Conservation (phyloP, 192 early-diverging fungal genomes). For the Umbelopsis sp. region DNA sequence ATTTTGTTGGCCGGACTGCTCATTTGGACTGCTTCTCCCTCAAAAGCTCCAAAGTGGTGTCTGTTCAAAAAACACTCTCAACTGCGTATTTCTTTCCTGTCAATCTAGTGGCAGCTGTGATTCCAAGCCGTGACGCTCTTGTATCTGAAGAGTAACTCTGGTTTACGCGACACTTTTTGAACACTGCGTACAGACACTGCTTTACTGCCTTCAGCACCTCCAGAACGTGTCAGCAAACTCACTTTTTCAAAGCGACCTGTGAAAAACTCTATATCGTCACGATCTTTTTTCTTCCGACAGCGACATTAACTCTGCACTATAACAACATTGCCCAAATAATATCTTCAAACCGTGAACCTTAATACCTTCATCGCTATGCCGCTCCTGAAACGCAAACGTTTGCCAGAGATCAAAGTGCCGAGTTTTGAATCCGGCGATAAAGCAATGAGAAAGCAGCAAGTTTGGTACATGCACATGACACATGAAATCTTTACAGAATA, state of each 20-base stretch:
- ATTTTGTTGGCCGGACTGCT: constrained; percentile 5
- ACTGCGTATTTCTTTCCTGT: no score
- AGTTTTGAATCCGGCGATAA: constrained; percentile 27
- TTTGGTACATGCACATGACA: constrained; percentile 55
- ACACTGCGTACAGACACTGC: no score
- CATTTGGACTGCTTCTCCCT: constrained; percentile 11
- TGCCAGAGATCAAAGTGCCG: constrained; percentile 19
- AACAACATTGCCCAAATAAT: not conserved
- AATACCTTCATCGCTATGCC: constrained; percentile 25
- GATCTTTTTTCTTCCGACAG: constrained; percentile 14
- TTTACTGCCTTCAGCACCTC: not conserved
- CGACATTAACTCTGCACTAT: constrained; percentile 1
- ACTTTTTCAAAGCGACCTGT: not conserved
- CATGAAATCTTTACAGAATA: constrained; percentile 61
- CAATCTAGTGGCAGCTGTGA: no score
- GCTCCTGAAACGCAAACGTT: constrained; percentile 37
- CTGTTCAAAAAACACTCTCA: no score
- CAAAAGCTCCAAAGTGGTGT: not conserved
- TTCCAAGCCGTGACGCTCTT: no score
- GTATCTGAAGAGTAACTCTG: no score
- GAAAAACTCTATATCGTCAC: not conserved
- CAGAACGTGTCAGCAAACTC: not conserved
- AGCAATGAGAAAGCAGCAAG: constrained; percentile 40
- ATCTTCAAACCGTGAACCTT: not conserved
- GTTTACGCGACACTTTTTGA: no score